A percentile compares a stretch with the other conserved stretches of the same genome.
Evolutionary conservation across 768 basidiomycete species (phyloP).

Genomic region (Suillus alpinus): DNA sequence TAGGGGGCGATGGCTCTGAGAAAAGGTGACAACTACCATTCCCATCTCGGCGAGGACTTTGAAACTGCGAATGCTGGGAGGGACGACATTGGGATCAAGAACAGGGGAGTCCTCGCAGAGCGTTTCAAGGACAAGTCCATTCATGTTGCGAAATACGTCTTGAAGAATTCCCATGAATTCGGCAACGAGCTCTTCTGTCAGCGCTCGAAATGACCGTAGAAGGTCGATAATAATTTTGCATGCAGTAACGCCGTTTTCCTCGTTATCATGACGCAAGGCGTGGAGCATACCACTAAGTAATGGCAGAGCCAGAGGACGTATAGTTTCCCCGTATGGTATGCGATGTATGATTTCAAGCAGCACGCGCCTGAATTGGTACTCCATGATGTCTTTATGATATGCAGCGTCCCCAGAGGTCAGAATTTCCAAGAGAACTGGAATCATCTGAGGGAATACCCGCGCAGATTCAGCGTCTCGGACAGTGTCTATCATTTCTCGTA

Average conservation of each 20-base stretch:
- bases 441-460: slow-evolving; percentile 67
- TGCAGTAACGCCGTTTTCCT: slow-evolving; percentile 87
- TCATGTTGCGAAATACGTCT: slow-evolving; percentile 74
- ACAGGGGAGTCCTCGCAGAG: slow-evolving; percentile 64
- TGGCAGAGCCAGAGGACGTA: slow-evolving; percentile 61
- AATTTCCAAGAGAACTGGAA: slow-evolving; percentile 70
- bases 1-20: slow-evolving; percentile 72
- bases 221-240: slow-evolving; percentile 93
- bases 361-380: slow-evolving; percentile 82
- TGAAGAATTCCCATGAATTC: slow-evolving; percentile 82
- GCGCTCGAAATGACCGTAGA: slow-evolving; percentile 69
- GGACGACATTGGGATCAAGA: slow-evolving; percentile 53
- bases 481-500: slow-evolving; percentile 79
- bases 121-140: slow-evolving; percentile 66
- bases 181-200: slow-evolving; percentile 69
- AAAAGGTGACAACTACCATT: slow-evolving; percentile 86
- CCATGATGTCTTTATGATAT: slow-evolving; percentile 61
- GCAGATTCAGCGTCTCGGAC: slow-evolving; percentile 72
- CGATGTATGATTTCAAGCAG: slow-evolving; percentile 89
- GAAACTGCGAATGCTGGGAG: slow-evolving; percentile 82
- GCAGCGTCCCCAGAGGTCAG: slow-evolving; percentile 67
- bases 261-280: slow-evolving; percentile 85
- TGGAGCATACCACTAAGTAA: slow-evolving; percentile 83
- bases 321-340: slow-evolving; percentile 76
- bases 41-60: slow-evolving; percentile 94